Conservation (phyloP, 176 grass and related monocot species). For the Avena atlantica region DNA sequence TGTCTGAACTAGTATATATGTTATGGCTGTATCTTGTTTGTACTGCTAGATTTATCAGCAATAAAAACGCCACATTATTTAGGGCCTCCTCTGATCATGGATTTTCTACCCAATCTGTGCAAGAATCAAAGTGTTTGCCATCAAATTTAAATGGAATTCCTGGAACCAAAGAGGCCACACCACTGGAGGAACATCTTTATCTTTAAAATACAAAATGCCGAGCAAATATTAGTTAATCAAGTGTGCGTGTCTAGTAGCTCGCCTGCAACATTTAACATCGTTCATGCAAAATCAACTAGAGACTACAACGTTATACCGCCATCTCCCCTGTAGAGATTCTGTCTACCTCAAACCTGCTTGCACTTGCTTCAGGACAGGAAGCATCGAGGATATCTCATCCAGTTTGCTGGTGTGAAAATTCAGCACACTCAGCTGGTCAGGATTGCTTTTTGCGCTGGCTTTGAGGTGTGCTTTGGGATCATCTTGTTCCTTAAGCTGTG, state of each 20-base stretch:
- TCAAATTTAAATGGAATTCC: too few species aligned
- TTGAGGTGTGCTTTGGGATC: conserved; percentile 64
- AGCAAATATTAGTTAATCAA: too few species aligned
- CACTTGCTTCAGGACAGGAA: conserved; percentile 64
- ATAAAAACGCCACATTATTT: background rate
- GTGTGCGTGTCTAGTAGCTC: too few species aligned
- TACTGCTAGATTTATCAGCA: background rate
- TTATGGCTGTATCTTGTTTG: background rate
- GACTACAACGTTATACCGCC: too few species aligned
- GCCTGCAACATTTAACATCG: too few species aligned
- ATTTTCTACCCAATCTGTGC: too few species aligned
- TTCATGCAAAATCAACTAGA: too few species aligned
- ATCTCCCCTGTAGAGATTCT: too few species aligned
- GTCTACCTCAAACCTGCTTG: conserved; percentile 51
- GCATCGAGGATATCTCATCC: conserved; percentile 63
- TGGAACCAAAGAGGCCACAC: too few species aligned
- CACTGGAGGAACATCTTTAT: too few species aligned
- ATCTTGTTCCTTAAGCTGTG: conserved; percentile 77
- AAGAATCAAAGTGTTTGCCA: too few species aligned
- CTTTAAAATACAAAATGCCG: too few species aligned
- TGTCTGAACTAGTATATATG: background rate
- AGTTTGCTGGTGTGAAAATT: conserved; percentile 65
- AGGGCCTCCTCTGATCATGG: background rate
- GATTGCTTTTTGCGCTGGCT: conserved; percentile 49
- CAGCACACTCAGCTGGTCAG: conserved; percentile 42